These are phyloP conservation scores for Alternaria viburni DNA, from an alignment of 2,329 filamentous ascomycete genomes.

Conservation along the genomic window DNA sequence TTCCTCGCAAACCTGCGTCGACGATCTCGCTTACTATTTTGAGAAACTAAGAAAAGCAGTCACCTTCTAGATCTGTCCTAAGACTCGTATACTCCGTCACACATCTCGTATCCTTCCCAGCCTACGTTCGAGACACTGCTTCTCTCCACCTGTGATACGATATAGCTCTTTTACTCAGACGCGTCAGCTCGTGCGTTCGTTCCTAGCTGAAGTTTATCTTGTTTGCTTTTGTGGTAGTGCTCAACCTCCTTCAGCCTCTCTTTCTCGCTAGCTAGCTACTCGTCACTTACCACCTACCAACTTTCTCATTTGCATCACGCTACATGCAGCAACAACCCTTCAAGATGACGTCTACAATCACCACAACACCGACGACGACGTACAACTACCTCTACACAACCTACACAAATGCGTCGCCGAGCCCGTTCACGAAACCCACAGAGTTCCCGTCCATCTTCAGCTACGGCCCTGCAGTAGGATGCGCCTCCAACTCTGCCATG, in stretches of 20 bases:
- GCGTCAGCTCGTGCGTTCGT: background rate
- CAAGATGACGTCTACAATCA: constrained; percentile 3
- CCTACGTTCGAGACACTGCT: background rate
- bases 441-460: constrained; percentile 19
- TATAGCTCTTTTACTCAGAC: background rate
- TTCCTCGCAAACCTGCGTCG: background rate
- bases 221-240: background rate
- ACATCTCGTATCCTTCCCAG: background rate
- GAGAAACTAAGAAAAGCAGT: background rate
- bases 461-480: constrained; percentile 10
- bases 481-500: constrained; percentile 5
- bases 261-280: background rate
- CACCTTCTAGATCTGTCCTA: background rate
- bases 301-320: background rate
- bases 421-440: constrained; percentile 15
- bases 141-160: background rate
- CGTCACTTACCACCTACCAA: background rate
- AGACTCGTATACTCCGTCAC: background rate
- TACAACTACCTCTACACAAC: constrained; percentile 21
- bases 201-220: background rate
- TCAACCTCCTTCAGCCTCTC: background rate
- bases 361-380: constrained; percentile 14
- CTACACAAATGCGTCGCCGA: constrained; percentile 15
- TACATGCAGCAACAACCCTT: background rate
- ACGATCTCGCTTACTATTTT: background rate